Evolutionary conservation across 164 flowering plant genomes (phyloP).

Genomic region (Chimonanthus salicifolius): DNA sequence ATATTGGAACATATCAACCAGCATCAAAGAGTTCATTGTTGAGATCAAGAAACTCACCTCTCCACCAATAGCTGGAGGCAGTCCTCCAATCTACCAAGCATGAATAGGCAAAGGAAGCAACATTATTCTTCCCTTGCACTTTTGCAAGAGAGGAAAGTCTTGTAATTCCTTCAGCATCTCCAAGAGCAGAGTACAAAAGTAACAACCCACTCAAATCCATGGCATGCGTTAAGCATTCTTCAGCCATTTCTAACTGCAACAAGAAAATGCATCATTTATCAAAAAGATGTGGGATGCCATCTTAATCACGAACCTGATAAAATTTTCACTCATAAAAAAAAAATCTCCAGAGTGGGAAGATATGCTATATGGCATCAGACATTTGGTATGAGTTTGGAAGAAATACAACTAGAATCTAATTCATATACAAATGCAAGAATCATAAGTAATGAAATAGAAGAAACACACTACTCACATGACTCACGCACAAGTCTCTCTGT

Average conservation of each 20-base stretch:
- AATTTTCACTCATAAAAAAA: background rate
- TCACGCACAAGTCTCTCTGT: no score
- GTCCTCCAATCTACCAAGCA: constrained; percentile 90
- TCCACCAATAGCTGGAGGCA: constrained; percentile 91
- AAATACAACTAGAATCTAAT: background rate
- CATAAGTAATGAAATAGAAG: no score
- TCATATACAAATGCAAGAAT: no score
- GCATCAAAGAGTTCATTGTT: background rate
- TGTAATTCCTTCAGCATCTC: constrained; percentile 85
- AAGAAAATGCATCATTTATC: constrained; percentile 2
- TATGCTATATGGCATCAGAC: background rate
- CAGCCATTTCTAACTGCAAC: constrained; percentile 93
- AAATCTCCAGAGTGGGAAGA: background rate
- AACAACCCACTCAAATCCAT: constrained; percentile 92
- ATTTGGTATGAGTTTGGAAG: background rate
- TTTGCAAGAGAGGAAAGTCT: constrained; percentile 79
- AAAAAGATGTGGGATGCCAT: background rate
- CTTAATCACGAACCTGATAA: background rate
- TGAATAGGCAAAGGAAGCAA: constrained; percentile 90
- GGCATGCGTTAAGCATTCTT: constrained; percentile 78
- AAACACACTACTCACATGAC: no score
- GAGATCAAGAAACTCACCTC: constrained; percentile 42
- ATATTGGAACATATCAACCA: background rate
- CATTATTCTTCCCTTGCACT: constrained; percentile 94
- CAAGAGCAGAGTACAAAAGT: constrained; percentile 87